A percentile compares a stretch with the other conserved stretches of the same genome.
Conservation (phyloP, 208 protist genomes). For the Trypanosoma congolense region DNA sequence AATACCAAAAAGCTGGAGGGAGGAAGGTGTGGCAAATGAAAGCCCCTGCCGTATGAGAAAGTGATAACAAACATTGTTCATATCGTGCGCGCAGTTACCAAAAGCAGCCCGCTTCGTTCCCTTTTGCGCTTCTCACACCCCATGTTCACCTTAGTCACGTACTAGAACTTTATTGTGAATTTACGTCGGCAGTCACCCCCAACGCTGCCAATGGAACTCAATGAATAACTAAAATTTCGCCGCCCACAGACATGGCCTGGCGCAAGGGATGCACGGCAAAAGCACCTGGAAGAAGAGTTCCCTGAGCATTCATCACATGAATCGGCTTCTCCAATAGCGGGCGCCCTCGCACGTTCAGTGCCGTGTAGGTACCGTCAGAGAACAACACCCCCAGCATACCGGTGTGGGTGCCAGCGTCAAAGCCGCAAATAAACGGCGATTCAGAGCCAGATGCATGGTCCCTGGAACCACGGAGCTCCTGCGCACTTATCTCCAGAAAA, state of each 20-base stretch:
- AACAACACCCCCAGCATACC: slow-evolving; percentile 69
- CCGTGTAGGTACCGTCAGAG: slow-evolving; percentile 69
- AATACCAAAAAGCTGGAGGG: too few species aligned
- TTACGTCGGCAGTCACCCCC: neutral
- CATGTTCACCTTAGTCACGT: too few species aligned
- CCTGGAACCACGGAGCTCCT: slow-evolving; percentile 29
- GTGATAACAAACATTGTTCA: too few species aligned
- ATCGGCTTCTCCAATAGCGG: slow-evolving; percentile 50
- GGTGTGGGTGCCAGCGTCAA: slow-evolving; percentile 66
- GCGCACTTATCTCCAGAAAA: slow-evolving; percentile 23
- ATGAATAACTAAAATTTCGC: slow-evolving; percentile 71
- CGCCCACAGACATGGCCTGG: slow-evolving; percentile 62
- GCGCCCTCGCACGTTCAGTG: slow-evolving; percentile 58
- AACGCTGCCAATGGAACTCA: neutral
- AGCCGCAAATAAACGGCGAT: slow-evolving; percentile 42
- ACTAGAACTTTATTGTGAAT: too few species aligned
- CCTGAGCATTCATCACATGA: slow-evolving; percentile 28
- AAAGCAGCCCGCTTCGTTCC: too few species aligned
- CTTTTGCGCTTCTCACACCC: too few species aligned
- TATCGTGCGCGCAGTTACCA: neutral
- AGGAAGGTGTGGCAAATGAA: too few species aligned
- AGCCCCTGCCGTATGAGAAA: too few species aligned
- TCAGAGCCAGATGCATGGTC: neutral
- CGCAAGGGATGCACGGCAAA: slow-evolving; percentile 73
- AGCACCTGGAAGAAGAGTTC: slow-evolving; percentile 33